These are phyloP conservation scores for Salvia splendens DNA, from an alignment of 257 asterid genomes.

Conservation along the genomic window DNA sequence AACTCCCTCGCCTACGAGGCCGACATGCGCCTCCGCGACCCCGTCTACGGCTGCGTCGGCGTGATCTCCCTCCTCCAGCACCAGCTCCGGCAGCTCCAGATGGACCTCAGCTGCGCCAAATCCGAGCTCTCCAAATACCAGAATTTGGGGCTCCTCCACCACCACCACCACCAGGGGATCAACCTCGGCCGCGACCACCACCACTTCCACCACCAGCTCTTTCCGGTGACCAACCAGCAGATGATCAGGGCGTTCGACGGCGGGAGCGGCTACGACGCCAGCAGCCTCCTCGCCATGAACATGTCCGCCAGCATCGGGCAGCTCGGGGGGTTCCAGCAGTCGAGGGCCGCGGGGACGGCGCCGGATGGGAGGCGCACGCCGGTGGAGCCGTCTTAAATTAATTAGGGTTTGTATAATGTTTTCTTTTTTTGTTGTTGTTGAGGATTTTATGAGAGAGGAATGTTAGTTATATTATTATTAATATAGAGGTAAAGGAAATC, in stretches of 20 bases:
- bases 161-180: constrained; percentile 52
- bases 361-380: constrained; percentile 84
- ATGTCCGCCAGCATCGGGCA: constrained; percentile 66
- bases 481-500: constrained; percentile 27
- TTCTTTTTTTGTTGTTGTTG: neutral
- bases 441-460: neutral
- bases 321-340: constrained; percentile 71
- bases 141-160: constrained; percentile 48
- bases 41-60: constrained; percentile 79
- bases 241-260: constrained; percentile 47
- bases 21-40: constrained; percentile 79
- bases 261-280: constrained; percentile 58
- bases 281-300: constrained; percentile 71
- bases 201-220: constrained; percentile 61
- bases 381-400: constrained; percentile 64
- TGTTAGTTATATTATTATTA: constrained; percentile 2
- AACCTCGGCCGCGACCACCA: constrained; percentile 44
- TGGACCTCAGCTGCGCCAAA: constrained; percentile 74
- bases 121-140: constrained; percentile 75
- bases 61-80: constrained; percentile 80
- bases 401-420: constrained; percentile 36
- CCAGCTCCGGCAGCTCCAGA: constrained; percentile 78
- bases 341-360: constrained; percentile 58
- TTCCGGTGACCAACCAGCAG: constrained; percentile 59
- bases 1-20: constrained; percentile 74